These are phyloP conservation scores for Cercophora samala DNA, from an alignment of 495 filamentous ascomycete species.

Conservation along the genomic window DNA sequence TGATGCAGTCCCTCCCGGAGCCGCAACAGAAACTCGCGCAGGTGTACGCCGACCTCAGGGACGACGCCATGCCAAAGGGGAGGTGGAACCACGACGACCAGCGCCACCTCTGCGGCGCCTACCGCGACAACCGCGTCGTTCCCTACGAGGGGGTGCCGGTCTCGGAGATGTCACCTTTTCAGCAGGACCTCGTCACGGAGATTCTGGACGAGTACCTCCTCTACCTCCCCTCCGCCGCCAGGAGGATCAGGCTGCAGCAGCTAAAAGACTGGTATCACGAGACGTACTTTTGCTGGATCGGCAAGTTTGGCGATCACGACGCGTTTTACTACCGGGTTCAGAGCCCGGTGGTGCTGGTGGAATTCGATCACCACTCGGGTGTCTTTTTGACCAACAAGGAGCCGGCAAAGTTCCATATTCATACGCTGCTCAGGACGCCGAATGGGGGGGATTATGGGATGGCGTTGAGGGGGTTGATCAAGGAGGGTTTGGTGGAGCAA, in stretches of 20 bases:
- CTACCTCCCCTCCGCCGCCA: conserved; percentile 56
- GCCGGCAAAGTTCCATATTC: conserved; percentile 74
- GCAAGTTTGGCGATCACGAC: conserved; percentile 60
- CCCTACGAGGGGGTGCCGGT: conserved; percentile 66
- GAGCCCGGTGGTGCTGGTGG: conserved; percentile 65
- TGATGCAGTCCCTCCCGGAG: conserved; percentile 62
- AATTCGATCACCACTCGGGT: conserved; percentile 79
- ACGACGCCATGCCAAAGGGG: conserved; percentile 60
- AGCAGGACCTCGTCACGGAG: conserved; percentile 52
- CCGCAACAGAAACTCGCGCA: conserved; percentile 51
- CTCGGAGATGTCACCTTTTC: conserved; percentile 37
- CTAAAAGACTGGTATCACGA: conserved; percentile 53
- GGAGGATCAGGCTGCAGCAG: conserved; percentile 50
- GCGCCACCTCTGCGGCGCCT: conserved; percentile 69
- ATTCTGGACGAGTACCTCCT: conserved; percentile 61
- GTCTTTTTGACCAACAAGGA: conserved; percentile 70
- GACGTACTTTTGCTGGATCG: conserved; percentile 77
- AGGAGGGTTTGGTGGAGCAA: conserved; percentile 31
- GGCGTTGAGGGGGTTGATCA: conserved; percentile 36
- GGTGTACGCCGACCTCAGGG: conserved; percentile 54
- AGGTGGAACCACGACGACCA: conserved; percentile 75
- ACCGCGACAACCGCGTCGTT: conserved; percentile 70
- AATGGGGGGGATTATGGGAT: conserved; percentile 74
- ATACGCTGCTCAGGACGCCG: conserved; percentile 65
- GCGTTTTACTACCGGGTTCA: conserved; percentile 76